Percentiles rank a stretch among this genome's conserved stretches.
Conservation (phyloP, 306 rosid species). For the Mucuna pruriens region DNA sequence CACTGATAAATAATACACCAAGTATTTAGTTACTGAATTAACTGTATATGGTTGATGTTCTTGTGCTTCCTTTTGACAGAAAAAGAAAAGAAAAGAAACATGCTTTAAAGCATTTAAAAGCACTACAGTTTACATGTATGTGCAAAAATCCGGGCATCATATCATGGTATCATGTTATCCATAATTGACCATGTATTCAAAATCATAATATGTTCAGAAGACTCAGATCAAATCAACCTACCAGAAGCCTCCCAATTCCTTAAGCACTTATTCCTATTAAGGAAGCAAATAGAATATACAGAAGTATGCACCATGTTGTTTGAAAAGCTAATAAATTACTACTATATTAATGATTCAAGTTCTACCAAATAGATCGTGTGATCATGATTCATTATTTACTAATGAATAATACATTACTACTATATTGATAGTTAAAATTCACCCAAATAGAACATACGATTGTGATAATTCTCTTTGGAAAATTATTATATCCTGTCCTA, state of each 20-base stretch:
- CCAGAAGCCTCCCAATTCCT: not conserved
- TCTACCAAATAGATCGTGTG: not conserved
- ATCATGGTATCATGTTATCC: not conserved
- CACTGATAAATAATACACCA: not conserved
- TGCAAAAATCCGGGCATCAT: not conserved
- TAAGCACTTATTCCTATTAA: not conserved
- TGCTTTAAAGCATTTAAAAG: not conserved
- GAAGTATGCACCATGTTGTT: not conserved
- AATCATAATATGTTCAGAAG: not conserved
- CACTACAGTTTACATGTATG: not conserved
- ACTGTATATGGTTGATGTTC: not conserved
- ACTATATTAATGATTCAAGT: not conserved
- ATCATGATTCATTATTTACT: not conserved
- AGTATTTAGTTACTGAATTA: not conserved
- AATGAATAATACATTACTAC: not conserved
- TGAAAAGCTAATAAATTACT: not conserved
- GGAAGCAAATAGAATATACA: not conserved
- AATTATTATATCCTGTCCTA: too few relatives aligned
- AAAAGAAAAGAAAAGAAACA: not conserved
- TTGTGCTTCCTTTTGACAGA: not conserved
- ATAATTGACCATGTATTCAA: not conserved
- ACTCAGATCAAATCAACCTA: not conserved
- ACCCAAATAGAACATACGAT: not conserved
- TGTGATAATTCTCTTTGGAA: too few relatives aligned
- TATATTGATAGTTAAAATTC: not conserved